phyloP scores from a whole-genome alignment of 2,329 filamentous ascomycete genomes.

The Chrysosphaeria jannelii region DNA sequence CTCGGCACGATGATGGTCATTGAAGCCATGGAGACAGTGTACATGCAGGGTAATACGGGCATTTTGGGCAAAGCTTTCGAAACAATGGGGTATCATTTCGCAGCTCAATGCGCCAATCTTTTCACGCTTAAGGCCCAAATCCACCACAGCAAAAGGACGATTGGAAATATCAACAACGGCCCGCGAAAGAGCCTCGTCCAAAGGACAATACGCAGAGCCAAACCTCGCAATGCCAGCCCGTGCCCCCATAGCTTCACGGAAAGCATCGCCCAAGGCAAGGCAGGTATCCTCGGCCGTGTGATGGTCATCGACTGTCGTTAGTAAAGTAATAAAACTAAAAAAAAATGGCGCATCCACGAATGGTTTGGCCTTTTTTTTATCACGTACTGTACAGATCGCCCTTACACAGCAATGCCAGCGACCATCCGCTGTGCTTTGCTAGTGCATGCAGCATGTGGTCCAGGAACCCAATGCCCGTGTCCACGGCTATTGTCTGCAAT shows the following conservation, averaged over 20 bases:
- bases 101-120: conserved; percentile 78
- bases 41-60: conserved; percentile 86
- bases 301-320: conserved; percentile 61
- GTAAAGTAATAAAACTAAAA: background rate
- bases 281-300: conserved; percentile 93
- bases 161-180: conserved; percentile 89
- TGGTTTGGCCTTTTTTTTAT: no score
- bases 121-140: conserved; percentile 64
- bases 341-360: no score
- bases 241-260: conserved; percentile 48
- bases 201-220: conserved; percentile 69
- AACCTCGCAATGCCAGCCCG: conserved; percentile 67
- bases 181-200: conserved; percentile 81
- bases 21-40: conserved; percentile 65
- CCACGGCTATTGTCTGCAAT: conserved; percentile 60
- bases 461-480: conserved; percentile 88
- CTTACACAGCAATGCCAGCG: conserved; percentile 49
- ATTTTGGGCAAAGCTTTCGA: conserved; percentile 79
- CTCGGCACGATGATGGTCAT: conserved; percentile 90
- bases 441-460: conserved; percentile 97
- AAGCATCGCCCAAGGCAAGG: conserved; percentile 65
- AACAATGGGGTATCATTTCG: conserved; percentile 91
- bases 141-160: conserved; percentile 57
- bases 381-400: conserved; percentile 61
- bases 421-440: conserved; percentile 90